These are phyloP conservation scores for Trichoderma polysporum DNA, from an alignment of 2,329 filamentous ascomycete species.

Conservation along the genomic window DNA sequence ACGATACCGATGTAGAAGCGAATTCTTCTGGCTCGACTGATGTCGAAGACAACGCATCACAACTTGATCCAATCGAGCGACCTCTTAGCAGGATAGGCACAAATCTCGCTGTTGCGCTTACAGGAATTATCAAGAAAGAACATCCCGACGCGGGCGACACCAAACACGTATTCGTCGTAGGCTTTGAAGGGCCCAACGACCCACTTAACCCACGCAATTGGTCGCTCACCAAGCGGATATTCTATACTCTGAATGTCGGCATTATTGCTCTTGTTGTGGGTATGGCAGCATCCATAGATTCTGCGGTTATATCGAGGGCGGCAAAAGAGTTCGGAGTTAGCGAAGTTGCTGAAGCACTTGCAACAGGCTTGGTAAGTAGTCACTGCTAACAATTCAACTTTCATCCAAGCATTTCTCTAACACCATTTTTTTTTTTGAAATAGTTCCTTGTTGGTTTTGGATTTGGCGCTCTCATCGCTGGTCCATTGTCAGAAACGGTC, in stretches of 20 bases:
- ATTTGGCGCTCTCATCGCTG: constrained; percentile 7
- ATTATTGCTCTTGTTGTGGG: constrained; percentile 12
- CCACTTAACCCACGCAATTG: not conserved
- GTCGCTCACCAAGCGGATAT: not conserved
- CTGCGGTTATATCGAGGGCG: not conserved
- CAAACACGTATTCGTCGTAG: not conserved
- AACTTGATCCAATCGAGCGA: not conserved
- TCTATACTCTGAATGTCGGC: not conserved
- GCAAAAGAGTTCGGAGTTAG: constrained; percentile 2
- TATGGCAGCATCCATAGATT: constrained; percentile 9
- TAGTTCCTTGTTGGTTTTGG: constrained; percentile 10
- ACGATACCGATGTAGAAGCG: not conserved
- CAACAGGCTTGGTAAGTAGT: not conserved
- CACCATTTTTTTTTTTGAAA: not conserved
- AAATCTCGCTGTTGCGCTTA: constrained; percentile 4
- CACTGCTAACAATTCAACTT: not conserved
- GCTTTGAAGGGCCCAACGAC: constrained; percentile 1
- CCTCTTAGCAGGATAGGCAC: not conserved
- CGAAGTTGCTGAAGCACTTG: constrained; percentile 3
- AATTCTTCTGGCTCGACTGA: not conserved
- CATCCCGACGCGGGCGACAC: not conserved
- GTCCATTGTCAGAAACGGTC: constrained; percentile 5
- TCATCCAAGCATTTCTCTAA: not conserved
- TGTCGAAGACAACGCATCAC: not conserved
- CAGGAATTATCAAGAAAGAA: not conserved